Evolutionary conservation across 495 filamentous ascomycete genomes (phyloP), one percentile per base, ranked within the genome.

Genomic region (Hypomontagnella submonticulosa): DNA sequence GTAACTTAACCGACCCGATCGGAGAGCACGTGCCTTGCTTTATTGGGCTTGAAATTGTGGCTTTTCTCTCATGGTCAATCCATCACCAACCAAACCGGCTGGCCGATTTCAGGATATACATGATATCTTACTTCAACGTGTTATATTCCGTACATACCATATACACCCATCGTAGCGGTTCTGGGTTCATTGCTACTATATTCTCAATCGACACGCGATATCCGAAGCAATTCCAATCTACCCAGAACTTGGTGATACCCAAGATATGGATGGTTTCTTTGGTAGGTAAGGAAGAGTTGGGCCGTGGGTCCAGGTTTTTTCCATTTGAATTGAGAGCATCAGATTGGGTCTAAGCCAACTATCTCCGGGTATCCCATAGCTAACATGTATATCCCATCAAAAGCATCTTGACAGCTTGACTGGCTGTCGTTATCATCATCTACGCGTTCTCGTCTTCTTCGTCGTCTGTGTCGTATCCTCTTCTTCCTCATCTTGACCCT

Each of bases 401-500:
- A 40, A 36, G 36, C 36, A 38, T 38, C 10, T 8, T 11, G 36
- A n/a, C 37, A n/a, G 19, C 55, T 38, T 11, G 5, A 4, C 20
- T 38, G 9, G 13, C 19, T 50, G 10, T 1, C 44, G 10, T 42
- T 43, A 50, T 63, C 51, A 41, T 72, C 73, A 81, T 51, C 75
- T 78, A 15, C 91, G 88, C 34, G 85, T 90, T 63, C 88, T 79
- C 42, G 90, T 90, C 72, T 92, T 90, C 76, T 92, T 91, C 48
- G 87, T 87, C 70, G 90, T 88, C 57, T 86, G 85, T 30, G 85
- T 81, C 51, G 84, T 84, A 69, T 92, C 90, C 52, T 92, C 89
- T 64, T 97, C 93, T 55, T 97, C 93, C 66, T 97, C 93, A 57
- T 97, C 92, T 51, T 90, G 88, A 1, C 93, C 93, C 73, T 97